Conservation (phyloP, 2,329 filamentous ascomycete genomes). For the Cercospora berteroae region DNA sequence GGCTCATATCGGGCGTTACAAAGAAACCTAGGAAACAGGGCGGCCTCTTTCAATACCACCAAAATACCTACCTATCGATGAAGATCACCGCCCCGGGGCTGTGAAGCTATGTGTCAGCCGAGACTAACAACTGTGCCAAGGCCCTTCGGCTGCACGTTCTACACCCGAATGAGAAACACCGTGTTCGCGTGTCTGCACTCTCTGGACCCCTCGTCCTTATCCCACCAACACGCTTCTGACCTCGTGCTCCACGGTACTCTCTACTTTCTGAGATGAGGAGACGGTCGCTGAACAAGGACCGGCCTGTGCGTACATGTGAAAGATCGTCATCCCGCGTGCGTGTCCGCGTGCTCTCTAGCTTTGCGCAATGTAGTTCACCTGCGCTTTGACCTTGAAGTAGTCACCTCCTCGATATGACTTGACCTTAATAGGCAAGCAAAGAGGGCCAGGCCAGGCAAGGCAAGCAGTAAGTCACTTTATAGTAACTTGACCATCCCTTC, state of each 20-base stretch:
- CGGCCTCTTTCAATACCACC: neutral
- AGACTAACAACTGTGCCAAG: neutral
- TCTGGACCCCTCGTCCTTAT: neutral
- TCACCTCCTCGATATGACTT: constrained; percentile 1
- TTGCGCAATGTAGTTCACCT: neutral
- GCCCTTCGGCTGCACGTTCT: neutral
- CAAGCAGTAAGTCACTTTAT: neutral
- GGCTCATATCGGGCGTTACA: neutral
- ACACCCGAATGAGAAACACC: neutral
- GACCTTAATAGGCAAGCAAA: neutral
- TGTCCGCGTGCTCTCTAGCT: neutral
- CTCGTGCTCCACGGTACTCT: neutral
- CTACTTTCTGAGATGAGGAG: neutral
- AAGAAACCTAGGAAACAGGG: neutral
- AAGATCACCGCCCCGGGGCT: neutral
- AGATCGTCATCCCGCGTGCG: neutral
- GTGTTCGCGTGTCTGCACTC: neutral
- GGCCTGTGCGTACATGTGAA: neutral
- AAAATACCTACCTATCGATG: neutral
- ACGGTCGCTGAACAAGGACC: neutral
- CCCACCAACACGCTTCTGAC: neutral
- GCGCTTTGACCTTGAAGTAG: neutral
- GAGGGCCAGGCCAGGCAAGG: neutral
- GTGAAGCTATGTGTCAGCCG: neutral
- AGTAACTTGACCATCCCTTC: neutral